Base-by-base conservation (phyloP, 805 yeast genomes). In the Saturnispora halmiae region DNA sequence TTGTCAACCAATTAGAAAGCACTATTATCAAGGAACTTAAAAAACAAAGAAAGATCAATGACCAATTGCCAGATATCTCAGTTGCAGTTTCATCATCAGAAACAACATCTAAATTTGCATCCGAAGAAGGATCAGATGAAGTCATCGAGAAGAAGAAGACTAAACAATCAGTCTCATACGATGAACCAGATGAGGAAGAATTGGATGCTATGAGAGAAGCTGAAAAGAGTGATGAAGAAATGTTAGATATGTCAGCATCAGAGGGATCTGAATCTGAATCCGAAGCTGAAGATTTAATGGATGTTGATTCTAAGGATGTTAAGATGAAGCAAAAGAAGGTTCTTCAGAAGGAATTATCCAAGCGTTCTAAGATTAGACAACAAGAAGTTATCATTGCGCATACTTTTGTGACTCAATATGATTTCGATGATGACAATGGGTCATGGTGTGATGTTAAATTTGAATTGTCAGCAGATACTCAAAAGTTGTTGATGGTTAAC, bases 401-500 rank as follows among this genome's bases (percentile, higher is more conserved):
- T 60, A 72, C 75, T 52, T 76, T 81, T 56, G 75, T 90, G 48
- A 71, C 84, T 44, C 73, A 75, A 56, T 90, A 83, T 67, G 79
- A 84, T 63, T 94, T 88, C 58, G 99, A 92, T 64, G 96, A 90
- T 59, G 77, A 66, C 20, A 56, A 69, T 33, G 97, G 97, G 46
- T 73, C 77, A 52, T 90, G 96, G 96, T 88, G 97, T 69, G 83
- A 82, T 60, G 85, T 94, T 62, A 79, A 77, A 58, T 61, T 92
- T 43, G 88, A 83, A 56, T 72, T 87, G 51, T 77, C 85, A 36
- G 86, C 92, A 21, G 83, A 80, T 31, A 79, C 94, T 21, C 90
- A 87, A 66, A 92, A 92, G 70, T 68, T 92, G 60, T 76, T 92
- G 69, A 90, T 92, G 98, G 96, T 92, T 41, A 92, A 92, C 67